phyloP scores from a whole-genome alignment of 2,329 filamentous ascomycete species.

The Chaetomium strumarium region DNA sequence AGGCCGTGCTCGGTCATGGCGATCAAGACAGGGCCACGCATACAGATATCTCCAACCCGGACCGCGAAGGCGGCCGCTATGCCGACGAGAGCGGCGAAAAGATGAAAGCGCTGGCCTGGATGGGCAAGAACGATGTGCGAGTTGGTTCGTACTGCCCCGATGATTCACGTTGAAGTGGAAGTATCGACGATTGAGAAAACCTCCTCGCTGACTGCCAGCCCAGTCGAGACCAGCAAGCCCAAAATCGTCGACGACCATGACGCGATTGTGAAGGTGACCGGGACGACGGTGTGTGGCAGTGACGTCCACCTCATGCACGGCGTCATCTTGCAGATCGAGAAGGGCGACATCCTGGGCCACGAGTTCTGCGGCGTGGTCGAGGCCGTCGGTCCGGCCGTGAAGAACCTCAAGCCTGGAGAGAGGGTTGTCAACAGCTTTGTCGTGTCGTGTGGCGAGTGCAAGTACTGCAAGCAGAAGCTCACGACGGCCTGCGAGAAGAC shows the following conservation, averaged over 20 bases:
- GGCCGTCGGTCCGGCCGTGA: conserved; percentile 49
- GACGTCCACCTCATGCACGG: conserved; percentile 55
- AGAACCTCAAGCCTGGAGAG: conserved; percentile 33
- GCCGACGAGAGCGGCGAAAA: conserved; percentile 35
- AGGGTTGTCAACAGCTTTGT: conserved; percentile 66
- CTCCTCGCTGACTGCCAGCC: background rate
- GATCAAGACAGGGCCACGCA: conserved; percentile 7
- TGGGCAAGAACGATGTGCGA: conserved; percentile 72
- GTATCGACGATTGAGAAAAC: too few relatives aligned
- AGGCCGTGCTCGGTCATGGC: conserved; percentile 12
- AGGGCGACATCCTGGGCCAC: conserved; percentile 62
- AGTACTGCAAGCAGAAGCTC: conserved; percentile 54
- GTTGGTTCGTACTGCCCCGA: conserved; percentile 42
- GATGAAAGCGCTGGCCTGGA: conserved; percentile 80
- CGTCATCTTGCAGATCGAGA: conserved; percentile 50
- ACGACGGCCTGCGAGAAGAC: conserved; percentile 56
- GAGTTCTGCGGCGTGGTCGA: conserved; percentile 55
- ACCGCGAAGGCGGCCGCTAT: conserved; percentile 31
- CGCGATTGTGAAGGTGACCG: conserved; percentile 73
- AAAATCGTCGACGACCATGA: conserved; percentile 67
- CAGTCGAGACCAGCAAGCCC: conserved; percentile 61
- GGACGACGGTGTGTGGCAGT: conserved; percentile 53
- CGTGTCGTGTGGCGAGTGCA: conserved; percentile 62
- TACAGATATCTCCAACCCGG: conserved; percentile 15
- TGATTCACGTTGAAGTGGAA: conserved; percentile 23